Conservation (phyloP, 2,329 filamentous ascomycete genomes). For the Teratosphaeria viscida region DNA sequence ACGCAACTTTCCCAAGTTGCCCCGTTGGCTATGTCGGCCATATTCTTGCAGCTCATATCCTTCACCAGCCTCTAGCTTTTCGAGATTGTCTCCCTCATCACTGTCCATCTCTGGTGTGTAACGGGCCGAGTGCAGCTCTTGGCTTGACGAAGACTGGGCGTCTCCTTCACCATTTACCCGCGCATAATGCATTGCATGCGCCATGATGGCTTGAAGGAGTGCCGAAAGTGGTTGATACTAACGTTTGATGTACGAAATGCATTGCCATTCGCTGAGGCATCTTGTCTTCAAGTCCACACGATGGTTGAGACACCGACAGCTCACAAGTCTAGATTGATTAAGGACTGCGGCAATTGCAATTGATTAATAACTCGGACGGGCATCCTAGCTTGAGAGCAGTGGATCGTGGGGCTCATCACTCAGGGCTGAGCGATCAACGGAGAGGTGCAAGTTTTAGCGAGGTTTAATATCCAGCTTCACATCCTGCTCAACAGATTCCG, state of each 20-base stretch:
- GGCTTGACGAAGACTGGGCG: not conserved
- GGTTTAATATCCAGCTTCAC: too few relatives aligned
- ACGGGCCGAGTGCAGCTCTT: constrained; percentile 3
- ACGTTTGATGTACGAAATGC: not conserved
- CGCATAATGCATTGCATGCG: constrained; percentile 1
- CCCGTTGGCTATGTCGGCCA: not conserved
- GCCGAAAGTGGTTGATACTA: not conserved
- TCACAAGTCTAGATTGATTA: too few relatives aligned
- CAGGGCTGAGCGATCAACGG: too few relatives aligned
- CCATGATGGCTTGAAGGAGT: not conserved
- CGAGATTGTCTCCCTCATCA: constrained; percentile 10
- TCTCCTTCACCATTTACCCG: constrained; percentile 4
- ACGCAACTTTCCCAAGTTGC: not conserved
- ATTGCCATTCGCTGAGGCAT: too few relatives aligned
- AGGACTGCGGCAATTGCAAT: too few relatives aligned
- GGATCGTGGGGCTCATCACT: too few relatives aligned
- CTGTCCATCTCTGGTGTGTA: constrained; percentile 15
- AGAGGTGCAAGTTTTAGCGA: too few relatives aligned
- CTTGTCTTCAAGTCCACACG: too few relatives aligned
- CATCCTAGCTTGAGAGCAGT: too few relatives aligned
- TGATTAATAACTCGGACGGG: too few relatives aligned
- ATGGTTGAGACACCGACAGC: too few relatives aligned
- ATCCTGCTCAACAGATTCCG: too few relatives aligned
- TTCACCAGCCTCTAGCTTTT: constrained; percentile 10
- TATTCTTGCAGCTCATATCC: constrained; percentile 18